A percentile compares a stretch with the other conserved stretches of the same genome.
phyloP scores from a whole-genome alignment of 805 yeast genomes.

The Teunomyces tritomae region DNA sequence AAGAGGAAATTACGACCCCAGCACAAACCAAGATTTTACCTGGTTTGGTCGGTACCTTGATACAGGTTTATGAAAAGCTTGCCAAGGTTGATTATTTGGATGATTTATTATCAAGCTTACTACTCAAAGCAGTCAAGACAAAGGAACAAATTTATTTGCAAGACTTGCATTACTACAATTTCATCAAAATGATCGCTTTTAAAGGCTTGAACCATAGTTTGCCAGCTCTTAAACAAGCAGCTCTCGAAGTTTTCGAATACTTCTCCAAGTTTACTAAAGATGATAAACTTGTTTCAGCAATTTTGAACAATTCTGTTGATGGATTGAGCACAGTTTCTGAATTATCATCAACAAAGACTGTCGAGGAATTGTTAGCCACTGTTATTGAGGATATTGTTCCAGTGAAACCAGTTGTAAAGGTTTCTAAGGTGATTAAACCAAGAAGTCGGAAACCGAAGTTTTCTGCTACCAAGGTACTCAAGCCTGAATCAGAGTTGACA shows the following conservation, averaged over 20 bases:
- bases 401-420: slow-evolving; percentile 4
- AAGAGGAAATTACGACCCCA: neutral
- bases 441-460: slow-evolving; percentile 28
- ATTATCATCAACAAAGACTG: slow-evolving; percentile 14
- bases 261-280: slow-evolving; percentile 13
- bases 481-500: slow-evolving; percentile 21
- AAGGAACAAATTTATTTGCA: neutral
- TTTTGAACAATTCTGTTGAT: slow-evolving; percentile 17
- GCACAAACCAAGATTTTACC: slow-evolving; percentile 4
- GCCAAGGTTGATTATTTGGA: neutral
- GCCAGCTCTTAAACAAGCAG: slow-evolving; percentile 9
- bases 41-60: slow-evolving; percentile 13
- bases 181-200: slow-evolving; percentile 30
- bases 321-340: slow-evolving; percentile 17
- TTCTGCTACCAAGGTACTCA: slow-evolving; percentile 24
- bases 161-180: slow-evolving; percentile 20
- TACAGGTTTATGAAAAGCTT: slow-evolving; percentile 1
- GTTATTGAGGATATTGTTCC: slow-evolving; percentile 18
- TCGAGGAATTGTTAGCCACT: slow-evolving; percentile 33
- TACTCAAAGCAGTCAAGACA: neutral
- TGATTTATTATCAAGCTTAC: neutral
- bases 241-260: slow-evolving; percentile 16
- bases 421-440: slow-evolving; percentile 15
- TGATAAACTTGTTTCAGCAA: slow-evolving; percentile 24
- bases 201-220: slow-evolving; percentile 18